Base-by-base conservation (phyloP, 768 basidiomycete genomes). In the Baorangia bicolor region DNA sequence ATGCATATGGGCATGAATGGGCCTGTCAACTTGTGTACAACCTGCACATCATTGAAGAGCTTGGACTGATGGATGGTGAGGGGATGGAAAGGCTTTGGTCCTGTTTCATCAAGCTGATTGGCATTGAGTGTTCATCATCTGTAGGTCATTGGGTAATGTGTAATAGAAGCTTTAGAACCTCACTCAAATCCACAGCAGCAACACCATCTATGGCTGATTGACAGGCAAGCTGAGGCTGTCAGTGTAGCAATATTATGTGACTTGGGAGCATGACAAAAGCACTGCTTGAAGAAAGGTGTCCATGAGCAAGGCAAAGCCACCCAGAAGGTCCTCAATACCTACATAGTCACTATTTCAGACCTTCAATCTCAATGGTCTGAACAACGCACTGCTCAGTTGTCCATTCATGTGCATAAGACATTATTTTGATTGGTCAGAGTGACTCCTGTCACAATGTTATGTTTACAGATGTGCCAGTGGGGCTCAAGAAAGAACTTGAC, bases 401-500 rank as follows among this genome's bases (percentile, higher is more conserved):
- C 35, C 14, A 37, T 48, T 9, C 13, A 30, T 4, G 21, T 30
- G 4, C 21, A 21, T 51, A 48, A 23, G 43, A 25, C n/a, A 9
- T n/a, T n/a, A n/a, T 10, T 11, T 5, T 38, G 18, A 2, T 25
- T 16, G 16, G 9, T 51, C 5, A n/a, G n/a, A n/a, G n/a, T n/a
- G n/a, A n/a, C n/a, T n/a, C n/a, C n/a, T n/a, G n/a, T n/a, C n/a
- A n/a, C n/a, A n/a, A n/a, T n/a, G n/a, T 38, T 11, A 31, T 30
- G 1, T 28, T 46, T 49, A 2, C 38, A 73, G 73, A 73, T 58
- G 66, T 69, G 0, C 73, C 71, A 1, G 54, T 37, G 0, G 46
- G 61, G 2, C 57, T 77, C 5, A 73, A 72, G 33, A 71, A 70
- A 35, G 73, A 75, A 34, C 56, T 76, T 0, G 67, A 75, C 41